Conservation (phyloP, 2,329 filamentous ascomycete species). For the Penicillium sp. region DNA sequence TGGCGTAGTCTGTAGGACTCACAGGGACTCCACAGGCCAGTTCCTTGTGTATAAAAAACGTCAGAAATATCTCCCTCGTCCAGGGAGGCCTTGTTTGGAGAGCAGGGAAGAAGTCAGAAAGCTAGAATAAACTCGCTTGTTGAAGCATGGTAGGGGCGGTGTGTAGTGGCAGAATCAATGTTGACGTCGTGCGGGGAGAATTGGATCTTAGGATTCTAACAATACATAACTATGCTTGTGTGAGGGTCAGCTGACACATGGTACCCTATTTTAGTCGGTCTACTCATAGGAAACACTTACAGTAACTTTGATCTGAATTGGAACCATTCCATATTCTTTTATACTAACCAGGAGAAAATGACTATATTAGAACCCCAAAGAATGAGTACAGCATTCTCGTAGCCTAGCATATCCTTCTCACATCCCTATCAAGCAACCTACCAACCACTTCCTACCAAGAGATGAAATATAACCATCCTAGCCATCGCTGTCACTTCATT, state of each 20-base stretch:
- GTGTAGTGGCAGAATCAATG: conserved; percentile 18
- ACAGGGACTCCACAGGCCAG: background rate
- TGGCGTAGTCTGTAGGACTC: background rate
- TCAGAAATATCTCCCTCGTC: background rate
- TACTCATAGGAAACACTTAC: no score
- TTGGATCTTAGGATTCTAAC: background rate
- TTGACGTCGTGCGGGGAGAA: conserved; percentile 30
- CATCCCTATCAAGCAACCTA: no score
- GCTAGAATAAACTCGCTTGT: background rate
- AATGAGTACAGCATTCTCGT: no score
- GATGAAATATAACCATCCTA: background rate
- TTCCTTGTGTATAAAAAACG: background rate
- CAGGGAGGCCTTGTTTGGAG: background rate
- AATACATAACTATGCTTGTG: no score
- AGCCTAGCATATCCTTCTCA: no score
- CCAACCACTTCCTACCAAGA: background rate
- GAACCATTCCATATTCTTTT: no score
- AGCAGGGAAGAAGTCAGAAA: background rate
- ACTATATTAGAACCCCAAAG: no score
- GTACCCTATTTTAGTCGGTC: no score
- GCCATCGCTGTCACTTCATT: no score
- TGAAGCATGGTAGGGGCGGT: conserved; percentile 17
- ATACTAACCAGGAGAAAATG: no score
- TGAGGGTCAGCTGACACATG: no score
- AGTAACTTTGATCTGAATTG: no score